phyloP scores from a whole-genome alignment of 2,329 filamentous ascomycete species.

The Hirsutella minnesotensis region DNA sequence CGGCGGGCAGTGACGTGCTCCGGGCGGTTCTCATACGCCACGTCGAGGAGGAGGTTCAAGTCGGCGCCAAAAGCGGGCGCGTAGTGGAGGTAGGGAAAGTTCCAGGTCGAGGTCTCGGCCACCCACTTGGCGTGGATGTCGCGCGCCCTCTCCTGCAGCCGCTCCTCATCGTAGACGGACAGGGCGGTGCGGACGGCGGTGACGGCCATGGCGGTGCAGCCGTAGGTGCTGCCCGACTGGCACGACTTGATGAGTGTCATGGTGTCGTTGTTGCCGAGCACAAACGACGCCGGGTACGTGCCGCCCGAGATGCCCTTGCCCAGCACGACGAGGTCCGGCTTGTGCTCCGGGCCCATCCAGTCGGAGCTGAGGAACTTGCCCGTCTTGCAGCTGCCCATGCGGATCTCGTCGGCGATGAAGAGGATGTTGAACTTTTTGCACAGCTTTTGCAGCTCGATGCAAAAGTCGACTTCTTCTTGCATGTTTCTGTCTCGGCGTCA shows the following conservation, averaged over 20 bases:
- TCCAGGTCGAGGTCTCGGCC: slow-evolving; percentile 5
- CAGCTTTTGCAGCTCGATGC: background rate
- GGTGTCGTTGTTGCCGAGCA: slow-evolving; percentile 7
- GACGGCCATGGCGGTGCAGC: slow-evolving; percentile 6
- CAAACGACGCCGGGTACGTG: slow-evolving; percentile 7
- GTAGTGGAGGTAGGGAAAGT: slow-evolving; percentile 4
- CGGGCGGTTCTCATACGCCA: too few relatives aligned
- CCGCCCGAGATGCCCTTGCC: slow-evolving; percentile 11
- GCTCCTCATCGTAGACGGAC: slow-evolving; percentile 5
- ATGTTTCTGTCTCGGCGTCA: background rate
- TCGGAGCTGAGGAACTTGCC: slow-evolving; percentile 11
- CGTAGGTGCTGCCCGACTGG: slow-evolving; percentile 5
- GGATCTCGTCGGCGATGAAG: slow-evolving; percentile 14
- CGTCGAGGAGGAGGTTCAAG: slow-evolving; percentile 5
- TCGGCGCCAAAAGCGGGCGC: slow-evolving; percentile 6
- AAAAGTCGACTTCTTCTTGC: too few relatives aligned
- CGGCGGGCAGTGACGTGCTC: background rate
- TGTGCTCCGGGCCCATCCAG: slow-evolving; percentile 10
- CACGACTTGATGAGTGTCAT: slow-evolving; percentile 6
- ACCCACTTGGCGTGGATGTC: slow-evolving; percentile 5
- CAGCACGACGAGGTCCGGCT: slow-evolving; percentile 11
- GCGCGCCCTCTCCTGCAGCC: slow-evolving; percentile 5
- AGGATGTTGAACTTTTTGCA: slow-evolving; percentile 5
- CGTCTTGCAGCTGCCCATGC: slow-evolving; percentile 11
- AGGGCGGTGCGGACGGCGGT: slow-evolving; percentile 5